Evolutionary conservation across 768 basidiomycete genomes (phyloP).

Genomic region (Infundibulicybe gibba): DNA sequence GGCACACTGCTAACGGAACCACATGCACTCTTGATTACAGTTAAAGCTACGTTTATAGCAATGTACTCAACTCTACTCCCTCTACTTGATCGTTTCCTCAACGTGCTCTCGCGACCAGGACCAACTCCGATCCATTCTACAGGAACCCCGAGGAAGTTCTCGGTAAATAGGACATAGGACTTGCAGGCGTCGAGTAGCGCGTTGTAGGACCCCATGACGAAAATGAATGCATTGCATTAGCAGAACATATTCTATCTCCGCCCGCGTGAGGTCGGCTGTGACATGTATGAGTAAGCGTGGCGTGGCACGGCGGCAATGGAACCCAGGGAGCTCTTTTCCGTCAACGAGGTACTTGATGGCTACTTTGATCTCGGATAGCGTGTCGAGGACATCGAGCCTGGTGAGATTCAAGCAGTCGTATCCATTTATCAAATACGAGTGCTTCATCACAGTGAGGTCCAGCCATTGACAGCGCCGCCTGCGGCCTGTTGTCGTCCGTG

Average conservation of each 20-base stretch:
- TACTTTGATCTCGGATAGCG: slow-evolving; percentile 80
- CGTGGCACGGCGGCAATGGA: slow-evolving; percentile 23
- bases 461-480: slow-evolving; percentile 95
- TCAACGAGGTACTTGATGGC: slow-evolving; percentile 77
- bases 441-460: slow-evolving; percentile 90
- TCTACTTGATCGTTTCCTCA: slow-evolving; percentile 17
- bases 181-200: slow-evolving; percentile 82
- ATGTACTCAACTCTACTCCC: no score
- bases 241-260: slow-evolving; percentile 84
- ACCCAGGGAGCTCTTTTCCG: slow-evolving; percentile 74
- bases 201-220: slow-evolving; percentile 55
- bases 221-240: slow-evolving; percentile 86
- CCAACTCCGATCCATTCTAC: slow-evolving; percentile 95
- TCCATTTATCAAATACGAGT: slow-evolving; percentile 93
- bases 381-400: slow-evolving; percentile 91
- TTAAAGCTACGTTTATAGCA: no score
- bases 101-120: slow-evolving; percentile 80
- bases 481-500: slow-evolving; percentile 81
- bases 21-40: no score
- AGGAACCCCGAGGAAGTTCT: slow-evolving; percentile 64
- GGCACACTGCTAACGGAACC: no score
- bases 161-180: slow-evolving; percentile 86
- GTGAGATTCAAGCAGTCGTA: slow-evolving; percentile 99
- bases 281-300: neutral
- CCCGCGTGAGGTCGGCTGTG: slow-evolving; percentile 76